Conservation (phyloP, 176 grass and related monocot species). For the Tillandsia fasciculata region DNA sequence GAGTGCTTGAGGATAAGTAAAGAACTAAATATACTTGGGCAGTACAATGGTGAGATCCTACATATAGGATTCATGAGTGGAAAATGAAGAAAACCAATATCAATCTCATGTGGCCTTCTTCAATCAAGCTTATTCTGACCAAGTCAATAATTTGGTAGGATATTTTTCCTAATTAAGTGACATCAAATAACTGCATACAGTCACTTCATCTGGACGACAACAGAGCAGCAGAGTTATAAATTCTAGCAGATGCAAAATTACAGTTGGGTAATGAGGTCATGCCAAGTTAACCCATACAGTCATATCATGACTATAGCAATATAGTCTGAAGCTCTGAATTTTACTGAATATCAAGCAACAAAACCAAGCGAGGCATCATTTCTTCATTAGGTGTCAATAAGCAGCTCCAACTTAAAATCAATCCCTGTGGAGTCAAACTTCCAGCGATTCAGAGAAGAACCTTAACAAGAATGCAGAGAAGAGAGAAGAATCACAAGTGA, state of each 20-base stretch:
- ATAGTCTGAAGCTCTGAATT: not conserved
- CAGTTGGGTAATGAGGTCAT: too few relatives aligned
- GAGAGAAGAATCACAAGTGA: slow-evolving; percentile 6
- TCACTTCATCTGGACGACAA: not conserved
- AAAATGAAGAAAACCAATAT: not conserved
- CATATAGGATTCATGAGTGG: not conserved
- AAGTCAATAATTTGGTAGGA: not conserved
- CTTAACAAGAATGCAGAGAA: not conserved
- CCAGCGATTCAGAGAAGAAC: too few relatives aligned
- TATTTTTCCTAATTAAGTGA: not conserved
- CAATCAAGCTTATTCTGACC: not conserved
- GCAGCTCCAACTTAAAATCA: not conserved
- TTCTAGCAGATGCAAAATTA: not conserved
- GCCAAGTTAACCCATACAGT: too few relatives aligned
- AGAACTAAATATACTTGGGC: too few relatives aligned
- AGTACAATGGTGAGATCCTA: too few relatives aligned
- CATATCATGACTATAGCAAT: too few relatives aligned
- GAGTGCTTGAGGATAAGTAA: too few relatives aligned
- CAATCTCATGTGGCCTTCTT: not conserved
- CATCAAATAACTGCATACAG: not conserved
- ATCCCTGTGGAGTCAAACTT: not conserved
- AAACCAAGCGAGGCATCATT: not conserved
- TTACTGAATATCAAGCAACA: not conserved
- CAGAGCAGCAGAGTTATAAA: not conserved
- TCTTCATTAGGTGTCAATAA: not conserved